Evolutionary conservation across 169 alveolate genomes (phyloP).

Genomic region (Perkinsus olseni): DNA sequence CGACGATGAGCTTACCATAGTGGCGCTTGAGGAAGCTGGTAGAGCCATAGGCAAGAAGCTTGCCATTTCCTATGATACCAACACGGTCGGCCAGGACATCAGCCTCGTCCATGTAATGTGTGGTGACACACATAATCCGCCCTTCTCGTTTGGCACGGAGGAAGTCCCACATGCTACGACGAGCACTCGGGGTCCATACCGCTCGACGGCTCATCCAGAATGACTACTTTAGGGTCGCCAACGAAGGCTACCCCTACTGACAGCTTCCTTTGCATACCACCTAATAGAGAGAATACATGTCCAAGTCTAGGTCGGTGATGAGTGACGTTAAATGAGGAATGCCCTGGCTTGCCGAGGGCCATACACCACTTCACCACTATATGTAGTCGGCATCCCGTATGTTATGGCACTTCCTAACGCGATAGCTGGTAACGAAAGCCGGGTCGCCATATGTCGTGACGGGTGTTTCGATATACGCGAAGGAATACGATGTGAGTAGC

Average conservation of each 20-base stretch:
- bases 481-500: neutral
- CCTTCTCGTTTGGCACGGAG: slow-evolving; percentile 55
- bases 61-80: slow-evolving; percentile 60
- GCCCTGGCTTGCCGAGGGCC: too few relatives aligned
- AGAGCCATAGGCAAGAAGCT: neutral
- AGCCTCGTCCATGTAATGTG: slow-evolving; percentile 72
- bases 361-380: too few relatives aligned
- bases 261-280: slow-evolving; percentile 75
- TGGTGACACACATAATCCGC: slow-evolving; percentile 62
- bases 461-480: too few relatives aligned
- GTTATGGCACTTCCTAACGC: too few relatives aligned
- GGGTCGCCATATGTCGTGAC: too few relatives aligned
- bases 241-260: slow-evolving; percentile 69
- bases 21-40: neutral
- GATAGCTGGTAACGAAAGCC: too few relatives aligned
- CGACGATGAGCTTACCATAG: neutral
- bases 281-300: neutral
- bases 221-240: slow-evolving; percentile 70
- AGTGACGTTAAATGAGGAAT: too few relatives aligned
- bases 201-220: slow-evolving; percentile 78
- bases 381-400: too few relatives aligned
- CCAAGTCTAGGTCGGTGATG: too few relatives aligned
- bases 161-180: slow-evolving; percentile 76
- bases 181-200: slow-evolving; percentile 80
- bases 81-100: slow-evolving; percentile 57